Evolutionary conservation across 495 filamentous ascomycete species (phyloP).

Genomic region (Neurospora tetraspora): DNA sequence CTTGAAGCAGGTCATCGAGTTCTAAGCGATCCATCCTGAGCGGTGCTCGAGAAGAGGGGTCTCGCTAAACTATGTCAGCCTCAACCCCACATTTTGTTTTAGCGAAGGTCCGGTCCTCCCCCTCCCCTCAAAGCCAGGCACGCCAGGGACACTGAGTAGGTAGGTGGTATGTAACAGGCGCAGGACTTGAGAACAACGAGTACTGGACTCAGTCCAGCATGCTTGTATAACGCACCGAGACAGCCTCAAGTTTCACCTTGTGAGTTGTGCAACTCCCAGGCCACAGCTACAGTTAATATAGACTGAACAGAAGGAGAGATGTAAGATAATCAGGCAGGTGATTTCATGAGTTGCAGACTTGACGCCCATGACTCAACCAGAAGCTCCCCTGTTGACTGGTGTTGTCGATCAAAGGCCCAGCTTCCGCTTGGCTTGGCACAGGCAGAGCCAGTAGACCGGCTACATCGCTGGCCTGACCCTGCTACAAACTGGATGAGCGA

Average conservation of each 20-base stretch:
- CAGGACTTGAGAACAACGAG: not conserved
- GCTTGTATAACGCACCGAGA: not conserved
- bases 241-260: not conserved
- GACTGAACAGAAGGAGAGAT: not conserved
- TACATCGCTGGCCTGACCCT: not conserved
- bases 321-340: not conserved
- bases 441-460: too few species aligned
- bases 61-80: conserved; percentile 10
- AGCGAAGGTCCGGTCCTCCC: not conserved
- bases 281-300: not conserved
- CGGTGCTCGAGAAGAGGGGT: not conserved
- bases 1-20: not conserved
- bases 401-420: not conserved
- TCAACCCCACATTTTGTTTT: conserved; percentile 10
- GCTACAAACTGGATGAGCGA: not conserved
- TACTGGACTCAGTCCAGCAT: not conserved
- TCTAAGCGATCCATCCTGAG: not conserved
- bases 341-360: not conserved
- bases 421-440: not conserved
- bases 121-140: conserved; percentile 8
- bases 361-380: not conserved
- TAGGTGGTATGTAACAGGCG: not conserved
- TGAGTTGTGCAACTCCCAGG: not conserved
- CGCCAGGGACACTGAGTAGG: conserved; percentile 9
- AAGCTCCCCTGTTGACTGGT: not conserved